These are phyloP conservation scores for Botrytis paeoniae DNA, from an alignment of 2,329 filamentous ascomycete species.

Conservation along the genomic window DNA sequence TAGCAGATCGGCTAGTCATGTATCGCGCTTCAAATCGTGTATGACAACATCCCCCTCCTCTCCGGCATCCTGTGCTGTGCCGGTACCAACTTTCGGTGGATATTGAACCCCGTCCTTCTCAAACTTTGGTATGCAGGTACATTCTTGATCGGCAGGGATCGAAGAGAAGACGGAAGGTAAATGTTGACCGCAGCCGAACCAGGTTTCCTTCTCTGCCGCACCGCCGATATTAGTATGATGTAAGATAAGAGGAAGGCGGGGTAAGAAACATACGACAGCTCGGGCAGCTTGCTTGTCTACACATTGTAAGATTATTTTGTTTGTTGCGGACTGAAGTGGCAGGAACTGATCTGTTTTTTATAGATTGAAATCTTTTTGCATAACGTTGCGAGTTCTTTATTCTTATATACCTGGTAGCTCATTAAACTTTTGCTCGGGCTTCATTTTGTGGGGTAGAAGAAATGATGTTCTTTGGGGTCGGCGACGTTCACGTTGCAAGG, in stretches of 20 bases:
- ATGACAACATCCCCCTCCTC: slow-evolving; percentile 17
- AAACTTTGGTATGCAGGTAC: slow-evolving; percentile 50
- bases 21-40: slow-evolving; percentile 13
- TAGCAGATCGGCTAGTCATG: slow-evolving; percentile 9
- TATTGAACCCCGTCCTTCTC: slow-evolving; percentile 51
- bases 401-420: not conserved
- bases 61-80: slow-evolving; percentile 21
- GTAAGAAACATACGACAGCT: slow-evolving; percentile 47
- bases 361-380: not conserved
- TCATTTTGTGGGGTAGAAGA: not conserved
- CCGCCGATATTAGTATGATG: not conserved
- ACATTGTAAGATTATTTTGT: slow-evolving; percentile 42
- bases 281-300: slow-evolving; percentile 48
- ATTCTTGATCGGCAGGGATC: slow-evolving; percentile 50
- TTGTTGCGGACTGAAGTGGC: not conserved
- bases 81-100: slow-evolving; percentile 48
- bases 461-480: not conserved
- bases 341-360: not conserved
- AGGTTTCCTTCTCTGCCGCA: slow-evolving; percentile 47
- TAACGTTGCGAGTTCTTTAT: not conserved
- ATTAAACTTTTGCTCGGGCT: not conserved
- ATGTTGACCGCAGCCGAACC: slow-evolving; percentile 53
- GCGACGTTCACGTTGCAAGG: not conserved
- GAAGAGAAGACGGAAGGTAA: slow-evolving; percentile 51
- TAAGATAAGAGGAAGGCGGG: slow-evolving; percentile 11